Percentiles rank a stretch among this genome's conserved stretches.
Conservation (phyloP, 2,329 filamentous ascomycete genomes). For the Xylaria sp. region DNA sequence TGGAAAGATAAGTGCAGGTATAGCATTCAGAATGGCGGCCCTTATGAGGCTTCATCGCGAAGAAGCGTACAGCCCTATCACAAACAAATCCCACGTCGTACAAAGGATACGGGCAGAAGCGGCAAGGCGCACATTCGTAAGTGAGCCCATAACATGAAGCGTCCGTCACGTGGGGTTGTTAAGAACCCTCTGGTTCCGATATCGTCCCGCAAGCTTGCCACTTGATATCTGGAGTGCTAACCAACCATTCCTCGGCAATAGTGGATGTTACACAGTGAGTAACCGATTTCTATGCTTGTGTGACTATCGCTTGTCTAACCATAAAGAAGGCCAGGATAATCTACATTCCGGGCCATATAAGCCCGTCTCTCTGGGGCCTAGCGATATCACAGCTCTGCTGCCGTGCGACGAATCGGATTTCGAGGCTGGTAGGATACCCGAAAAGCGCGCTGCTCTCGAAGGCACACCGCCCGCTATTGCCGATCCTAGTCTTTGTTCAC, state of each 20-base stretch:
- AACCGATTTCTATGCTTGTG: neutral
- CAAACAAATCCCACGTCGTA: constrained; percentile 49
- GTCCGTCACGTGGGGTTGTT: neutral
- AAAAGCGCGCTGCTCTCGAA: constrained; percentile 57
- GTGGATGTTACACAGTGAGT: constrained; percentile 63
- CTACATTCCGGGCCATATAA: constrained; percentile 59
- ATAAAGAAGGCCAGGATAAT: constrained; percentile 55
- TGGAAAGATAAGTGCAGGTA: constrained; percentile 59
- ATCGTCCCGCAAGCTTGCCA: neutral
- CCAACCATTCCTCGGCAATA: constrained; percentile 32
- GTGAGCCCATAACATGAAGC: constrained; percentile 29
- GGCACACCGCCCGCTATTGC: constrained; percentile 57
- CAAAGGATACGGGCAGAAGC: constrained; percentile 58
- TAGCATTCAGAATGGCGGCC: constrained; percentile 61
- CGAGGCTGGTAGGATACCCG: constrained; percentile 52
- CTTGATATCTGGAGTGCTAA: neutral
- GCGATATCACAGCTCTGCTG: constrained; percentile 60
- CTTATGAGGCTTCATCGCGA: constrained; percentile 61
- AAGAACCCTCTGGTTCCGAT: neutral
- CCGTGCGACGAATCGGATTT: constrained; percentile 61
- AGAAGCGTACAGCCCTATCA: constrained; percentile 55
- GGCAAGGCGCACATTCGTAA: constrained; percentile 60
- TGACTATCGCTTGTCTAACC: constrained; percentile 9
- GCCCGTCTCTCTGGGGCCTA: constrained; percentile 56
- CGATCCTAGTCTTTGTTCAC: constrained; percentile 50